Conservation (phyloP, 371 early-diverging fungal species). For the Mortierella sp. region DNA sequence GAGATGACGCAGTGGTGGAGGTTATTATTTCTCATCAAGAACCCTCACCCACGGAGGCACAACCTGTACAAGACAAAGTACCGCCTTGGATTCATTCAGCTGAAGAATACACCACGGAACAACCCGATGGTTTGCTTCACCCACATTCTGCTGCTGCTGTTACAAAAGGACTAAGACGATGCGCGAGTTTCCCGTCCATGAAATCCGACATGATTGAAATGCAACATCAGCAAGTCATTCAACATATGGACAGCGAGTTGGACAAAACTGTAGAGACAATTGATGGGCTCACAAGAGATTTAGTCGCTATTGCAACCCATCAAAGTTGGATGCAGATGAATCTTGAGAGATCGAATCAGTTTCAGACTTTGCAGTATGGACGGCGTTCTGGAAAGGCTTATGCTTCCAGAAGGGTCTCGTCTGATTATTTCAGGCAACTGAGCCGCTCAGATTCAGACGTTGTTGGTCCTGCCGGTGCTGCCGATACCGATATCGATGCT, state of each 20-base stretch:
- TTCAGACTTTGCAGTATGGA: conserved; percentile 17
- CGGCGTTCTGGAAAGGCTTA: neutral
- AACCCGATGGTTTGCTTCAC: neutral
- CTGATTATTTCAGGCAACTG: neutral
- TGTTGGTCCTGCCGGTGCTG: too few species aligned
- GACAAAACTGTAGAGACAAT: conserved; percentile 45
- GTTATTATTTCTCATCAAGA: neutral
- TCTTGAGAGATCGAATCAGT: conserved; percentile 24
- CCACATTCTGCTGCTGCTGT: neutral
- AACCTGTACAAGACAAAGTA: neutral
- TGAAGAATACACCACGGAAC: too few species aligned
- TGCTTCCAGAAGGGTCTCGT: neutral
- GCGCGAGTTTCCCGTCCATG: conserved; percentile 27
- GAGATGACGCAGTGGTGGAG: neutral
- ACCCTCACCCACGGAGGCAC: neutral
- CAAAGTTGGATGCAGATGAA: conserved; percentile 48
- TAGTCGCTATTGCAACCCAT: conserved; percentile 35
- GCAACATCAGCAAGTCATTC: conserved; percentile 22
- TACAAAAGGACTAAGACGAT: conserved; percentile 11
- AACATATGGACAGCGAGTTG: conserved; percentile 37
- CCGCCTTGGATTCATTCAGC: neutral
- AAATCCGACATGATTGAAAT: conserved; percentile 11
- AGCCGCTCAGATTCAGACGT: neutral
- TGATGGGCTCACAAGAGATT: conserved; percentile 40
- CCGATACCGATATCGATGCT: neutral